A percentile compares a stretch with the other conserved stretches of the same genome.
phyloP scores from a whole-genome alignment of 2,329 filamentous ascomycete genomes.

The Sphaerulina musiva region DNA sequence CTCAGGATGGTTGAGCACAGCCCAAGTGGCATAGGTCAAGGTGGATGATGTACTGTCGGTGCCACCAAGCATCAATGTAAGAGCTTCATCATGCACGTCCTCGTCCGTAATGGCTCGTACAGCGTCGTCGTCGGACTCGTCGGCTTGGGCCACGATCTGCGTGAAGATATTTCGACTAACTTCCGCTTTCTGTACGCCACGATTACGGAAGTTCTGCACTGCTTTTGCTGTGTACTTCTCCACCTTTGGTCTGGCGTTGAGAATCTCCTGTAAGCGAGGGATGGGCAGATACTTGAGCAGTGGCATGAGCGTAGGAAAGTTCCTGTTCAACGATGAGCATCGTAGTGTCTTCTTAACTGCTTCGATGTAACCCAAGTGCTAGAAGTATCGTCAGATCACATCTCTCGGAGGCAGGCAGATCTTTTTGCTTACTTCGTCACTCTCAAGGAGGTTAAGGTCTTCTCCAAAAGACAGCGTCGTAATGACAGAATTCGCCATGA shows the following conservation, averaged over 20 bases:
- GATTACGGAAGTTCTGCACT: constrained; percentile 17
- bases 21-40: constrained; percentile 28
- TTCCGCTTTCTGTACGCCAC: constrained; percentile 1
- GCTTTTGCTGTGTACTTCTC: constrained; percentile 17
- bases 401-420: not conserved
- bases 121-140: constrained; percentile 13
- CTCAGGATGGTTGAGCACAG: constrained; percentile 22
- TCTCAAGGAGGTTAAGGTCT: constrained; percentile 33
- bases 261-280: constrained; percentile 14
- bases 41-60: constrained; percentile 28
- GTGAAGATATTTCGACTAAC: constrained; percentile 17
- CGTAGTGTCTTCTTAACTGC: constrained; percentile 17
- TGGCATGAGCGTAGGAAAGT: constrained; percentile 18
- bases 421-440: constrained; percentile 11
- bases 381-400: not conserved
- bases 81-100: constrained; percentile 25
- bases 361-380: constrained; percentile 16
- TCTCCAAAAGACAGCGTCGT: constrained; percentile 37
- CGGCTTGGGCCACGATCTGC: constrained; percentile 19
- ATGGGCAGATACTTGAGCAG: constrained; percentile 15
- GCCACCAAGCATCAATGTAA: constrained; percentile 25
- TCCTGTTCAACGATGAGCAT: constrained; percentile 16
- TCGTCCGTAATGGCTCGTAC: constrained; percentile 20
- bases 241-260: constrained; percentile 16
- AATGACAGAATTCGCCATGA: constrained; percentile 37